Evolutionary conservation across 805 yeast genomes (phyloP).

Genomic region (Saccharomycopsis sp.): DNA sequence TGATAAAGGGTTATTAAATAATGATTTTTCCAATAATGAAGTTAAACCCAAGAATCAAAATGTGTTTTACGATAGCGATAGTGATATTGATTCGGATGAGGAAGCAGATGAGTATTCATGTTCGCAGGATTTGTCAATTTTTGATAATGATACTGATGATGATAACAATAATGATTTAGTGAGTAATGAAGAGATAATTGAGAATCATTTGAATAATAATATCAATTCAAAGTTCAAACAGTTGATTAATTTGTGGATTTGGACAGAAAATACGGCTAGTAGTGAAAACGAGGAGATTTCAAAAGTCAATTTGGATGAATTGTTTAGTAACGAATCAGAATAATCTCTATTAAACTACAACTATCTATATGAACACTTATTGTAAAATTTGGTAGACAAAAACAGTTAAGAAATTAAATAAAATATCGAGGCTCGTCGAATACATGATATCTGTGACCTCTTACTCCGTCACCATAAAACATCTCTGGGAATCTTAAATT

Average conservation of each 20-base stretch:
- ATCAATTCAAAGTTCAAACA: conserved; percentile 17
- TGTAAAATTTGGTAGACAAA: no score
- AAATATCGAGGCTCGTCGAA: conserved; percentile 89
- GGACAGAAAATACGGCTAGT: conserved; percentile 13
- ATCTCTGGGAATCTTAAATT: conserved; percentile 65
- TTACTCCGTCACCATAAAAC: conserved; percentile 83
- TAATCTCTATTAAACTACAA: no score
- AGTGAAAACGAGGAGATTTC: conserved; percentile 2
- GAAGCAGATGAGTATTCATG: not conserved
- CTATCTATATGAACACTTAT: no score
- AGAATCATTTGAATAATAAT: conserved; percentile 3
- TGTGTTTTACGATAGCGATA: conserved; percentile 13
- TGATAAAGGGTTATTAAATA: no score
- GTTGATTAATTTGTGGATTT: conserved; percentile 17
- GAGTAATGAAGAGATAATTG: conserved; percentile 2
- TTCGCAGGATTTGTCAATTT: conserved; percentile 9
- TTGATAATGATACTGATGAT: conserved; percentile 14
- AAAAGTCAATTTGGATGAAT: conserved; percentile 5
- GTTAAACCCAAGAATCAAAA: conserved; percentile 2
- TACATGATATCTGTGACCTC: conserved; percentile 91
- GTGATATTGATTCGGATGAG: conserved; percentile 8
- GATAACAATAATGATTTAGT: not conserved
- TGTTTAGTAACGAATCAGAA: no score
- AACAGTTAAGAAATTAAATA: not conserved
- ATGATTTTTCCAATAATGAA: conserved; percentile 6